phyloP scores from a whole-genome alignment of 805 yeast genomes.

The Metschnikowia chrysomelidarum region DNA sequence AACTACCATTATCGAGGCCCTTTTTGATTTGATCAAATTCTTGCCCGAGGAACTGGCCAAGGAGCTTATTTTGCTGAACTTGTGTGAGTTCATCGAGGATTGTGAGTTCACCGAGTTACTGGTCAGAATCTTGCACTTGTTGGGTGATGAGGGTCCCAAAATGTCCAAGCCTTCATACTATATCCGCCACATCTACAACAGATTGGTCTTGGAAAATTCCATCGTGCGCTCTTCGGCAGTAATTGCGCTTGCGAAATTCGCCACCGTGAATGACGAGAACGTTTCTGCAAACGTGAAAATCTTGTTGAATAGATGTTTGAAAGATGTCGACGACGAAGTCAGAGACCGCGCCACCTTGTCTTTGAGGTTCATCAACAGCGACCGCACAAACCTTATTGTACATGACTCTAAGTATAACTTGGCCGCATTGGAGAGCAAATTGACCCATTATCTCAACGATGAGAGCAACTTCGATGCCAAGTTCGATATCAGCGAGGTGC shows the following conservation, averaged over 20 bases:
- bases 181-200: constrained; percentile 93
- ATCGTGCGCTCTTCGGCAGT: constrained; percentile 96
- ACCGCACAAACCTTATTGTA: constrained; percentile 49
- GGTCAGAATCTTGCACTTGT: constrained; percentile 85
- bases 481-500: constrained; percentile 71
- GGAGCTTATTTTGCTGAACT: constrained; percentile 77
- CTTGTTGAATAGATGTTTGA: constrained; percentile 77
- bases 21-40: constrained; percentile 85
- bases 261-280: constrained; percentile 66
- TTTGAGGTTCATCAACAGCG: constrained; percentile 54
- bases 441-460: constrained; percentile 67
- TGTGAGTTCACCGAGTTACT: constrained; percentile 94
- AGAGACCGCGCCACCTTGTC: constrained; percentile 95
- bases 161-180: constrained; percentile 84
- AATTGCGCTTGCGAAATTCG: constrained; percentile 87
- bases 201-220: constrained; percentile 94
- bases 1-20: constrained; percentile 85
- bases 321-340: constrained; percentile 92
- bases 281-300: constrained; percentile 69
- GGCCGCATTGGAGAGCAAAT: constrained; percentile 71
- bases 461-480: constrained; percentile 49
- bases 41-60: constrained; percentile 71
- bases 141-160: constrained; percentile 93
- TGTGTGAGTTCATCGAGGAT: constrained; percentile 97
- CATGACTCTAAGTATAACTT: constrained; percentile 72